Percentiles rank a stretch among this genome's conserved stretches.
Evolutionary conservation across 2,329 filamentous ascomycete genomes (phyloP).

Genomic region (Curvularia verruculosa): DNA sequence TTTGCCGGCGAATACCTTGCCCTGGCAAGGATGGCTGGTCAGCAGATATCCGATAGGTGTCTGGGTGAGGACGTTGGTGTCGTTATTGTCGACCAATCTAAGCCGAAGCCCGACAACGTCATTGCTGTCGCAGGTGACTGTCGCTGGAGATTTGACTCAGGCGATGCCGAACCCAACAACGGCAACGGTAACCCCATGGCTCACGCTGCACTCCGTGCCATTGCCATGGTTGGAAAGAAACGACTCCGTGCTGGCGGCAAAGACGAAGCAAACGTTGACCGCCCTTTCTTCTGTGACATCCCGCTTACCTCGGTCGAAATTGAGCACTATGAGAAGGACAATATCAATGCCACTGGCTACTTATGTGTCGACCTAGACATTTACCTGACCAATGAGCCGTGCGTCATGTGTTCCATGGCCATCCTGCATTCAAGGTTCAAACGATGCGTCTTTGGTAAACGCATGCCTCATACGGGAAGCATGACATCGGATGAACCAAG

Average conservation of each 20-base stretch:
- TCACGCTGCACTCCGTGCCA: constrained; percentile 77
- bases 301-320: constrained; percentile 72
- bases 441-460: constrained; percentile 77
- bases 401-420: constrained; percentile 96
- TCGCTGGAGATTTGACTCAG: constrained; percentile 62
- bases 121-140: constrained; percentile 79
- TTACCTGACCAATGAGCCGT: constrained; percentile 94
- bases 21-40: constrained; percentile 68
- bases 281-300: constrained; percentile 67
- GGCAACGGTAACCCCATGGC: constrained; percentile 74
- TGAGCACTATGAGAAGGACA: constrained; percentile 63
- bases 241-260: constrained; percentile 50
- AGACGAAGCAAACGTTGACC: constrained; percentile 34
- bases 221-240: constrained; percentile 77
- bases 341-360: constrained; percentile 79
- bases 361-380: constrained; percentile 92
- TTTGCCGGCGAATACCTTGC: constrained; percentile 71
- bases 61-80: constrained; percentile 75
- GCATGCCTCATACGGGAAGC: constrained; percentile 82
- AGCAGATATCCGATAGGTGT: constrained; percentile 62
- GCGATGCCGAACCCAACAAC: constrained; percentile 27
- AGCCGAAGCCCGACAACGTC: constrained; percentile 58
- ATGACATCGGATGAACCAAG: constrained; percentile 70
- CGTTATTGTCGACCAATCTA: constrained; percentile 70
- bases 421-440: constrained; percentile 93